phyloP scores from a whole-genome alignment of 129 eudicot species.

The carrot (Daucus carota) region DH1_v3.0 NC_030385.2:21601001-21601500 shows the following conservation, averaged over 20 bases:
- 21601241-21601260: background rate
- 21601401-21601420: too few relatives aligned
- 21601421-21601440: too few relatives aligned
- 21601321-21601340: background rate
- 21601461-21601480: too few relatives aligned
- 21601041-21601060: too few relatives aligned
- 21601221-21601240: background rate
- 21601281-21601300: background rate
- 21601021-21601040: too few relatives aligned
- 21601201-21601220: background rate
- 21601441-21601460: too few relatives aligned
- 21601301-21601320: background rate
- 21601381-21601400: too few relatives aligned
- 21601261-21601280: background rate
- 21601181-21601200: background rate
- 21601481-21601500: too few relatives aligned
- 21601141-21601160: background rate
- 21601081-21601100: background rate
- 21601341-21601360: too few relatives aligned
- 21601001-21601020: conserved; percentile 7
- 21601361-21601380: too few relatives aligned
- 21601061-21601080: background rate
- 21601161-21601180: conserved; percentile 3
- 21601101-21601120: background rate
- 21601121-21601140: background rate